A percentile compares a stretch with the other conserved stretches of the same genome.
Evolutionary conservation across 305 asterid species (phyloP).

Genomic region (Plantago rigida): DNA sequence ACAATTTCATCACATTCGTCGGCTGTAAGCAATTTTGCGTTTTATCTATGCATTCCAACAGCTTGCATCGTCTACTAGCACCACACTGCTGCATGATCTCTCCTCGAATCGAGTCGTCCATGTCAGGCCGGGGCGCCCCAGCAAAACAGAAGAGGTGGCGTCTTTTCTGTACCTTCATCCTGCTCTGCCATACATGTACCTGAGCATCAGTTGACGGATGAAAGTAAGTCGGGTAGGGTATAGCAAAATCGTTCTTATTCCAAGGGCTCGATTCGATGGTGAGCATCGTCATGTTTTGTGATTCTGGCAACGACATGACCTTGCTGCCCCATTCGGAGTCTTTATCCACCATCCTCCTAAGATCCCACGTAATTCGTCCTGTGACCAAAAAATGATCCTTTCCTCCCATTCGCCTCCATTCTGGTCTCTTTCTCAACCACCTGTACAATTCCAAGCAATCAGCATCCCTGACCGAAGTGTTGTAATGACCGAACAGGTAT

Average conservation of each 20-base stretch:
- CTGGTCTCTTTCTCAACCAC: conserved; percentile 39
- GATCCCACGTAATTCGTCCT: conserved; percentile 82
- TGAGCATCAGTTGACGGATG: conserved; percentile 59
- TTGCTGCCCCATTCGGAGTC: conserved; percentile 63
- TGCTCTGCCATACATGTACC: conserved; percentile 46
- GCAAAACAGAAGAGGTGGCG: conserved; percentile 50
- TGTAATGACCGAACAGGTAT: conserved; percentile 37
- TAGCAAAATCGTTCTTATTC: conserved; percentile 65
- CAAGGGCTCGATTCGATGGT: conserved; percentile 82
- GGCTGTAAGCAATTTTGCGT: conserved; percentile 60
- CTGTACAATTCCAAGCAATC: conserved; percentile 31
- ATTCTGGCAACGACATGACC: conserved; percentile 55
- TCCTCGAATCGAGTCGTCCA: conserved; percentile 50
- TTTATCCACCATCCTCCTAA: conserved; percentile 38
- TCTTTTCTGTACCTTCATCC: conserved; percentile 43
- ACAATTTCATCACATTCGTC: conserved; percentile 47
- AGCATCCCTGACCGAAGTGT: conserved; percentile 34
- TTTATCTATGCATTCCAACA: conserved; percentile 48
- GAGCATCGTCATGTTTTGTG: conserved; percentile 56
- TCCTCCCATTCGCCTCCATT: conserved; percentile 59
- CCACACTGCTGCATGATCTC: conserved; percentile 64
- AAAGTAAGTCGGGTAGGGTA: conserved; percentile 83
- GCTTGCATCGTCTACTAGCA: conserved; percentile 35
- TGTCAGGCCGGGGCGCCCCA: conserved; percentile 61
- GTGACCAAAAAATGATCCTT: conserved; percentile 64